These are phyloP conservation scores for Suillus americanus DNA, from an alignment of 768 basidiomycete genomes.

Conservation along the genomic window DNA sequence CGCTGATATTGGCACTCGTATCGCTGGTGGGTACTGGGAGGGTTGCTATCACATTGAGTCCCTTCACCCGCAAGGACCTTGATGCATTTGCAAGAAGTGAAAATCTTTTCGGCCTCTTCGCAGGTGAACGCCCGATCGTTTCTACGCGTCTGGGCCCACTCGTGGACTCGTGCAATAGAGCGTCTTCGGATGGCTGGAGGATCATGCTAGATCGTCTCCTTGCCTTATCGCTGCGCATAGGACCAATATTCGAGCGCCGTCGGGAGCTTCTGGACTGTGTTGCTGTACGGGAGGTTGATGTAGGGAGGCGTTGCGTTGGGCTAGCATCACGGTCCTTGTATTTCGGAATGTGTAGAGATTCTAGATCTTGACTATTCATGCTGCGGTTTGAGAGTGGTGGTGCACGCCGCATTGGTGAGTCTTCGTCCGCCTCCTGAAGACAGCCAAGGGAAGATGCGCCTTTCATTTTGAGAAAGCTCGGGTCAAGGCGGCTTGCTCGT, in stretches of 20 bases:
- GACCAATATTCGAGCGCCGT: constrained; percentile 74
- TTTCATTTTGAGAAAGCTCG: constrained; percentile 60
- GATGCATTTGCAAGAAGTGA: constrained; percentile 47
- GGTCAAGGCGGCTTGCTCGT: constrained; percentile 67
- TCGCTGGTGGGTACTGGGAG: constrained; percentile 38
- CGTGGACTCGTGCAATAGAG: constrained; percentile 24
- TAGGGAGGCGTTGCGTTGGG: constrained; percentile 50
- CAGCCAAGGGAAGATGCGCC: constrained; percentile 54
- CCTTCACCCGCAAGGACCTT: constrained; percentile 35
- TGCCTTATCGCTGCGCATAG: constrained; percentile 69
- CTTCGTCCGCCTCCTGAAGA: constrained; percentile 74
- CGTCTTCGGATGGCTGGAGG: constrained; percentile 55
- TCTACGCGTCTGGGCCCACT: constrained; percentile 43
- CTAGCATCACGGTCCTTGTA: constrained; percentile 38
- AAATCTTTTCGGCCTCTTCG: constrained; percentile 57
- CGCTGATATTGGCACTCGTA: constrained; percentile 42
- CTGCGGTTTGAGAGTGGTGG: constrained; percentile 65
- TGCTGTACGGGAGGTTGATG: constrained; percentile 41
- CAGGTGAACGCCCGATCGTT: constrained; percentile 47
- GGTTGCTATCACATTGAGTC: constrained; percentile 31
- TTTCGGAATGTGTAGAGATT: constrained; percentile 34
- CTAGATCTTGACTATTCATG: constrained; percentile 44
- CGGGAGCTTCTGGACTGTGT: constrained; percentile 41
- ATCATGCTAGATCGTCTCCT: constrained; percentile 81
- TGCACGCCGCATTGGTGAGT: constrained; percentile 31